Evolutionary conservation across 768 basidiomycete species (phyloP), one percentile per base, ranked within the genome.

Genomic region (Collybia sordida): DNA sequence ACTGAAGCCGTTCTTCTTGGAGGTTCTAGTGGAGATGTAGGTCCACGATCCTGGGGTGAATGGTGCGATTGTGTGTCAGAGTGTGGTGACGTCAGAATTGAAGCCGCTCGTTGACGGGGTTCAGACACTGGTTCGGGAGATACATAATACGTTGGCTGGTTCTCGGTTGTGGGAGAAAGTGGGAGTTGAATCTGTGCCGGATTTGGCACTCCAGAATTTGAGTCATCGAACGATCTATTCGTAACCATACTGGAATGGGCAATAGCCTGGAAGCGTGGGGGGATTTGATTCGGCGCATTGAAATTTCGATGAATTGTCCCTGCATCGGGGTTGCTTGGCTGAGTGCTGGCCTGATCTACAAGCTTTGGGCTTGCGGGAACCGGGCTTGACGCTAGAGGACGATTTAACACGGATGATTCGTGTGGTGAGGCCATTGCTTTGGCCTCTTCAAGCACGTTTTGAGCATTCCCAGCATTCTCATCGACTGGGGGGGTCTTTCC

Each of bases 201-300:
- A 28, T 44, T 36, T 1, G 35, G 25, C 4, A 27, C 46, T 18
- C n/a, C 17, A 18, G 37, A 37, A 28, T 31, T 18, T 25, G 36
- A 27, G 37, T 47, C 51, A 8, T n/a, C 38, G 14, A 35, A 35
- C 24, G 55, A 18, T n/a, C 42, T 46, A 35, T 40, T 53, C 41
- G 27, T 39, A 15, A 21, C 38, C 4, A 46, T 45, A 23, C 36
- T 40, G 6, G 47, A 50, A 21, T 46, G 48, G 7, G 14, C 17
- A 35, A 19, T 48, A n/a, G 53, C 47, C 27, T 48, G 45, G 14
- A 50, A 37, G 38, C 56, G 38, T 6, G 53, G 38, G 19, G 39
- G 58, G 34, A 24, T 50, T 44, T 47, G 42, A 22, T 49, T 56
- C n/a, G 56, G 47, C 5, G 49, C 42, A 47, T 59, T 53, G 14